Evolutionary conservation across 176 grass and related monocot species (phyloP).

Genomic region (Cenchrus americanus): DNA sequence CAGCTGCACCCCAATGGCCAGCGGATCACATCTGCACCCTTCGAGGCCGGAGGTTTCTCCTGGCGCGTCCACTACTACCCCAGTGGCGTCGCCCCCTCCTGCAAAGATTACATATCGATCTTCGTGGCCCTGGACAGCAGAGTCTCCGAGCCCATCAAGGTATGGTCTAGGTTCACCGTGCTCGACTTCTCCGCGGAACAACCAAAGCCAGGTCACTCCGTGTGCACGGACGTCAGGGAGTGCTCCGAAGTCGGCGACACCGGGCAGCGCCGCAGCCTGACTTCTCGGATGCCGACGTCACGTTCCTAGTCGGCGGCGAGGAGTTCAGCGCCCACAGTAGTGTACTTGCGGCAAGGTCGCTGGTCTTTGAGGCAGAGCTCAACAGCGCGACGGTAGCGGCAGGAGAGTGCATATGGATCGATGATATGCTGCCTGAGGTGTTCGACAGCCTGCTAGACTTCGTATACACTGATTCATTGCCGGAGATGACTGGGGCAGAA

Average conservation of each 20-base stretch:
- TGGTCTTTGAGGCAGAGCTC: not conserved
- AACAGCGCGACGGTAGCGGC: too few relatives aligned
- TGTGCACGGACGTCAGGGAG: not conserved
- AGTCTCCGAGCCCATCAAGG: not conserved
- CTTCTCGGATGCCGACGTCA: not conserved
- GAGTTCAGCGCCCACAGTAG: not conserved
- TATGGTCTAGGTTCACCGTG: not conserved
- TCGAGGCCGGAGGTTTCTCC: not conserved
- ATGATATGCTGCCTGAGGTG: not conserved
- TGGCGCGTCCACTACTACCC: not conserved
- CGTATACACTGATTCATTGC: constrained; percentile 7
- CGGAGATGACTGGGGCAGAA: not conserved
- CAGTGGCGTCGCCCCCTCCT: not conserved
- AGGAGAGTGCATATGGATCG: not conserved
- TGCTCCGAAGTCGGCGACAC: too few relatives aligned
- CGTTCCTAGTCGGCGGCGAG: not conserved
- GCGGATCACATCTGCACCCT: too few relatives aligned
- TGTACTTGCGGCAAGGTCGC: not conserved
- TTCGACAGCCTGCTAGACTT: not conserved
- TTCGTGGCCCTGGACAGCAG: not conserved
- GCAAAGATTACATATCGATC: not conserved
- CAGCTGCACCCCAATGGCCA: not conserved
- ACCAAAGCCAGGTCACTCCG: not conserved
- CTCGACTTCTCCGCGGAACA: not conserved
- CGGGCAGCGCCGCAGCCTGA: not conserved